Evolutionary conservation across 805 yeast species (phyloP).

Genomic region (Kuraishia piskuri): DNA sequence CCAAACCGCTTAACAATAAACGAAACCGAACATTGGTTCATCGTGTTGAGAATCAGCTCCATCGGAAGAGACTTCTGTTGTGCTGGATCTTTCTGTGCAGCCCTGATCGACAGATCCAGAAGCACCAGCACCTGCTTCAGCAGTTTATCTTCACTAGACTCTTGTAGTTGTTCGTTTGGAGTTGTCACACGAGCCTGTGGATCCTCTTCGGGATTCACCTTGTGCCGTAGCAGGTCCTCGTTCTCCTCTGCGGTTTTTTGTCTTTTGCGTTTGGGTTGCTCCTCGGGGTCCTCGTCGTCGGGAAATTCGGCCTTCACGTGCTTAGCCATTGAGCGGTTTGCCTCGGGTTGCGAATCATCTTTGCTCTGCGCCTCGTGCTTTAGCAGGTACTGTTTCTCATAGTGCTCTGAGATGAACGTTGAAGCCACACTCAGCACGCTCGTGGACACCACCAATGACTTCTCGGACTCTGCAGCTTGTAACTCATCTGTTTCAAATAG

Average conservation of each 20-base stretch:
- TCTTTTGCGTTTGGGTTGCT: background rate
- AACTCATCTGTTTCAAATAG: background rate
- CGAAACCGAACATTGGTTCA: constrained; percentile 12
- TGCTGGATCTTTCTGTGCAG: constrained; percentile 7
- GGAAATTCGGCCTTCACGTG: background rate
- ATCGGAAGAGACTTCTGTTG: constrained; percentile 11
- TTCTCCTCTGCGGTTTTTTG: background rate
- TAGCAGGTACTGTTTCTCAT: background rate
- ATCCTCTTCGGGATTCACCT: background rate
- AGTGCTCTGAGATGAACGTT: background rate
- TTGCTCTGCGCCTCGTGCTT: no score
- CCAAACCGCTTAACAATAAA: constrained; percentile 15
- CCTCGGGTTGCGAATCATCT: background rate
- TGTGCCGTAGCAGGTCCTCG: background rate
- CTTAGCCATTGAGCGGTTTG: background rate
- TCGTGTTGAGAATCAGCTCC: constrained; percentile 17
- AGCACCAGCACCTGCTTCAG: constrained; percentile 8
- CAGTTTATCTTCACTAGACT: background rate
- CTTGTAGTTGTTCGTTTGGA: background rate
- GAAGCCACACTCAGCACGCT: background rate
- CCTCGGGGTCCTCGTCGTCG: background rate
- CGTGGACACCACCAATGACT: background rate
- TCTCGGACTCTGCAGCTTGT: background rate
- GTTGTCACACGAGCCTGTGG: background rate
- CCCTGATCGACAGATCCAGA: constrained; percentile 15